These are phyloP conservation scores for Eucalyptus cloeziana DNA, from an alignment of 345 rosid genomes.

Conservation along the genomic window DNA sequence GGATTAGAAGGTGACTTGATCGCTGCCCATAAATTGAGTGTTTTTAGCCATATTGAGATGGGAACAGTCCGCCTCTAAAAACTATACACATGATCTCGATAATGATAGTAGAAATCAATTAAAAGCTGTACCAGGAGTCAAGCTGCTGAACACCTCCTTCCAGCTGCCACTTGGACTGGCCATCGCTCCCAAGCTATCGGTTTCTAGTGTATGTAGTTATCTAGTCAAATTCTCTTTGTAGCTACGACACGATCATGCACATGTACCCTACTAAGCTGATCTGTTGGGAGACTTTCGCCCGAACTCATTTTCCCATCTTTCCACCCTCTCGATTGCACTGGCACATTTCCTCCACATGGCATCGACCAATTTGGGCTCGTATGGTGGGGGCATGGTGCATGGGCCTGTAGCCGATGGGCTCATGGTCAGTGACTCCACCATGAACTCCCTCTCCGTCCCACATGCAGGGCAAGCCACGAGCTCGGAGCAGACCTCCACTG, in stretches of 20 bases:
- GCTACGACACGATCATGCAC: not conserved
- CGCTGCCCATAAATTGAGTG: not conserved
- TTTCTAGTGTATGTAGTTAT: not conserved
- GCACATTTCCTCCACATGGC: constrained; percentile 15
- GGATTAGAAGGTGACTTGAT: not conserved
- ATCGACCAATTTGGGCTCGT: constrained; percentile 13
- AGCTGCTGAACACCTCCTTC: not conserved
- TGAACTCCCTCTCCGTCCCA: constrained; percentile 30
- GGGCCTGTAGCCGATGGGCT: constrained; percentile 28
- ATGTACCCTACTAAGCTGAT: not conserved
- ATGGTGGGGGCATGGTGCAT: constrained; percentile 55
- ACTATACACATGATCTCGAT: not conserved
- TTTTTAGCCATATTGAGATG: not conserved
- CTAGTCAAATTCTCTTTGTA: not conserved
- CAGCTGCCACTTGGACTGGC: not conserved
- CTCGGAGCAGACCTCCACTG: constrained; percentile 46
- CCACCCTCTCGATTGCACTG: constrained; percentile 27
- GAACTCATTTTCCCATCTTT: constrained; percentile 46
- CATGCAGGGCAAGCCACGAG: constrained; percentile 30
- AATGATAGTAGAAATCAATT: not conserved
- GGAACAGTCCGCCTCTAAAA: not conserved
- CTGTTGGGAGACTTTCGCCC: constrained; percentile 4
- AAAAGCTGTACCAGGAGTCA: not conserved
- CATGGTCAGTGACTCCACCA: constrained; percentile 39
- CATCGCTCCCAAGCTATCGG: not conserved